Base-by-base conservation (phyloP, 306 rosid genomes). In the Prunus campanulata region DNA sequence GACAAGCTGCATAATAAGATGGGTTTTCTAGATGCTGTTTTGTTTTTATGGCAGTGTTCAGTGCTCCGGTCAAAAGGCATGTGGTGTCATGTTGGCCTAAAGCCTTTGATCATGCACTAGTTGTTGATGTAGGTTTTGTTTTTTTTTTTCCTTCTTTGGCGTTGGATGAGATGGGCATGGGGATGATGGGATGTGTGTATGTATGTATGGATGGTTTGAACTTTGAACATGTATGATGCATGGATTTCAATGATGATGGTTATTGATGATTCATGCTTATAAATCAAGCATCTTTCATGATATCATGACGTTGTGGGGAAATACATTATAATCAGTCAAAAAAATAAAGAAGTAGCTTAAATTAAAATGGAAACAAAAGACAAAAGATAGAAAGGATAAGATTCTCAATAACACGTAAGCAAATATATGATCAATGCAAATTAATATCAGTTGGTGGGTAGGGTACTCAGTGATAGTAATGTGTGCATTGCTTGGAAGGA, bases 171-270 rank as follows among this genome's bases (percentile, higher is more conserved):
- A 25, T 72, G 74, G 64, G 72, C 79, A 61, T 59, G 71, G 66
- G 39, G 11, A 35, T 54, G 73, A 1, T 39, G 44, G 44, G 67
- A 68, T 70, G 79, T 81, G 78, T 16, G 42, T 46, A 64, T 77
- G 76, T 78, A 83, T 80, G 66, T 56, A 63, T 60, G 76, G 80
- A 50, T 61, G 49, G 52, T 77, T 35, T 14, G 74, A 65, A 66
- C 80, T n/a, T 50, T 76, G 60, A 71, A 71, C 35, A 35, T 71
- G 69, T 87, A 49, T 79, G 78, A 63, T 64, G 78, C 75, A 76
- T 85, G 79, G 50, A 80, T 79, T 63, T 72, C 16, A 68, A 49
- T 71, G 80, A 80, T 65, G 67, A 75, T 84, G 77, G 54, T 70
- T 57, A 65, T 72, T 60, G 75, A 64, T 70, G 77, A 61, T 70